Evolutionary conservation across 1,139 yeast species (phyloP).

Genomic region (Yamadazyma conglobata): DNA sequence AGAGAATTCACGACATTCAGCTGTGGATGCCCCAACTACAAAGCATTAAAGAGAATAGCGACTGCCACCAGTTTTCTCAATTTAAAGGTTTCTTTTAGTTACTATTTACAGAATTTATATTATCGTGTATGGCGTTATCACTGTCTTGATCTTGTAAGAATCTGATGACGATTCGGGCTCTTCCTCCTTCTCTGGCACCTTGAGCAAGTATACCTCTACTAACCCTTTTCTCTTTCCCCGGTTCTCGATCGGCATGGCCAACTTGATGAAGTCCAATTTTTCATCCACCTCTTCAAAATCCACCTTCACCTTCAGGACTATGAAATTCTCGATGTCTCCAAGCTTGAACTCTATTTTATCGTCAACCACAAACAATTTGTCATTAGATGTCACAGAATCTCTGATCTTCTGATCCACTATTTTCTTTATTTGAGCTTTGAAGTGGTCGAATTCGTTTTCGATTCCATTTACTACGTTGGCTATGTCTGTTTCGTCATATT

Average conservation of each 20-base stretch:
- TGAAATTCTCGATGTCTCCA: constrained; percentile 30
- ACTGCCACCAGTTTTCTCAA: constrained; percentile 23
- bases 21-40: constrained; percentile 74
- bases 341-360: constrained; percentile 21
- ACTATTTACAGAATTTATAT: constrained; percentile 4
- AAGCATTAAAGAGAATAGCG: constrained; percentile 30
- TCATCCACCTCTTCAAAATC: constrained; percentile 11
- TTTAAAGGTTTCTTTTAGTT: constrained; percentile 9
- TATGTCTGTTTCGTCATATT: constrained; percentile 34
- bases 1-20: constrained; percentile 65
- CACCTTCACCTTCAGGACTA: constrained; percentile 14
- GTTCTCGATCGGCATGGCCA: constrained; percentile 30
- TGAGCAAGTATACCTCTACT: constrained; percentile 30
- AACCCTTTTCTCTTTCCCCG: constrained; percentile 28
- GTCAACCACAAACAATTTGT: constrained; percentile 21
- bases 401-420: constrained; percentile 24
- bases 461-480: constrained; percentile 32
- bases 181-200: constrained; percentile 15
- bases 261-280: constrained; percentile 25
- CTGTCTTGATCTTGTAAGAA: constrained; percentile 14
- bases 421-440: constrained; percentile 28
- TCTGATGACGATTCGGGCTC: constrained; percentile 12
- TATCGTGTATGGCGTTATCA: constrained; percentile 22
- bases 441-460: constrained; percentile 37
- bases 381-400: constrained; percentile 23